A percentile compares a stretch with the other conserved stretches of the same genome.
These are phyloP conservation scores for Sphaerosporella brunnea DNA, from an alignment of 495 filamentous ascomycete species.

Conservation along the genomic window DNA sequence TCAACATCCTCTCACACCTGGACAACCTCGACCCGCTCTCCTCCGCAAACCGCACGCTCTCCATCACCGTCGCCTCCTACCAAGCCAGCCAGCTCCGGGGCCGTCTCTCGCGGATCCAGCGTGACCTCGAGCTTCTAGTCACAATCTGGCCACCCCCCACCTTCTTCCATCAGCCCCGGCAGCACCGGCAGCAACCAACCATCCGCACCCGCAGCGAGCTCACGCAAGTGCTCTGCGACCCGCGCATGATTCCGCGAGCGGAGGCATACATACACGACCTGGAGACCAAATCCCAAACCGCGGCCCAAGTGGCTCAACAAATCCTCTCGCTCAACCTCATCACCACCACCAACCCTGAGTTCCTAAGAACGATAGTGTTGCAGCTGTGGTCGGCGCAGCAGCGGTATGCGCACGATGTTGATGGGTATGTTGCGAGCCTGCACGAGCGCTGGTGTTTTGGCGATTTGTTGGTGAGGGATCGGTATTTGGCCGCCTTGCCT, in stretches of 20 bases:
- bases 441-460: not conserved
- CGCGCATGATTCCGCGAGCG: conserved; percentile 12
- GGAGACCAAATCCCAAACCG: conserved; percentile 15
- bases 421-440: conserved; percentile 22
- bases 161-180: conserved; percentile 17
- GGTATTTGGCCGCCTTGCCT: conserved; percentile 18
- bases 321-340: too few species aligned
- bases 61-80: conserved; percentile 16
- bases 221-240: conserved; percentile 23
- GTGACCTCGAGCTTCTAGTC: conserved; percentile 25
- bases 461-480: conserved; percentile 15
- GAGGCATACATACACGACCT: conserved; percentile 21
- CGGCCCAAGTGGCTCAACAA: conserved; percentile 19
- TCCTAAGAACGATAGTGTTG: conserved; percentile 12
- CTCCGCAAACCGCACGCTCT: conserved; percentile 17
- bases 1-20: conserved; percentile 25
- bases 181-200: conserved; percentile 6
- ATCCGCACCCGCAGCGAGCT: too few species aligned
- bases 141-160: conserved; percentile 26
- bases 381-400: conserved; percentile 25
- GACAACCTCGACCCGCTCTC: conserved; percentile 23
- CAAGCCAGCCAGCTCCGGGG: conserved; percentile 14
- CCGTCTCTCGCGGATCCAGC: conserved; percentile 20
- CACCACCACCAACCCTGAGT: conserved; percentile 11
- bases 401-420: conserved; percentile 23